Evolutionary conservation across 2,329 filamentous ascomycete species (phyloP), one percentile per base, ranked within the genome.

Genomic region (Cladosporium sp.): DNA sequence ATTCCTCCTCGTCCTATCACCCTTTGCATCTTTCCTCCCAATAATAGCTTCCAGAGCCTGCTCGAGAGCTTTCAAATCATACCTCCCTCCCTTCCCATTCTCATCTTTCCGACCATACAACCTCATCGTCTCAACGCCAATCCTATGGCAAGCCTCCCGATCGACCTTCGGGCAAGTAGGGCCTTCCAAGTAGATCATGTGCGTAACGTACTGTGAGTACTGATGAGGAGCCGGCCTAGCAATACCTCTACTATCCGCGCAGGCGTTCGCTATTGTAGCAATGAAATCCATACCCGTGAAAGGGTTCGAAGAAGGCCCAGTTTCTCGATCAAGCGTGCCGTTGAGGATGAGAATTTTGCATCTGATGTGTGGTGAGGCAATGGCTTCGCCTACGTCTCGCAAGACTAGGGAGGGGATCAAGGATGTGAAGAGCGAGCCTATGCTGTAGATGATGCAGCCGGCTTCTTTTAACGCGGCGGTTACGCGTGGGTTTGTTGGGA

Each of bases 341-440:
- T 97, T 97, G 5, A 95, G 72, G 20, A 95, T 86, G 7, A 95
- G 72, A 15, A 95, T 85, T 65, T 93, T 94, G 61, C 84, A 79
- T 7, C 79, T 72, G 15, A 82, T 75, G 1, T 74, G 60, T 0
- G 74, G 69, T 20, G 69, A 73, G 12, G 70, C 68, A 1, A 77
- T 70, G 0, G 82, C 80, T 16, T 81, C 75, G 0, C 88, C 88
- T 0, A 94, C 83, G 3, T 86, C 87, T 19, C 82, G 78, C 6
- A 95, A 77, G 4, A 97, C 80, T 1, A 97, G 72, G 13, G 83
- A 90, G 0, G 92, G 92, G 1, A 95, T 78, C 29, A 97, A 80
- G 4, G 86, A 92, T 0, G 92, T 97, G 68, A 94, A 97, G 0
- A 97, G 74, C 1, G 85, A 91, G n/a, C 93, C 93, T 52, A 97